phyloP scores from a whole-genome alignment of 495 filamentous ascomycete genomes.

The Aspergillus affinis region DNA sequence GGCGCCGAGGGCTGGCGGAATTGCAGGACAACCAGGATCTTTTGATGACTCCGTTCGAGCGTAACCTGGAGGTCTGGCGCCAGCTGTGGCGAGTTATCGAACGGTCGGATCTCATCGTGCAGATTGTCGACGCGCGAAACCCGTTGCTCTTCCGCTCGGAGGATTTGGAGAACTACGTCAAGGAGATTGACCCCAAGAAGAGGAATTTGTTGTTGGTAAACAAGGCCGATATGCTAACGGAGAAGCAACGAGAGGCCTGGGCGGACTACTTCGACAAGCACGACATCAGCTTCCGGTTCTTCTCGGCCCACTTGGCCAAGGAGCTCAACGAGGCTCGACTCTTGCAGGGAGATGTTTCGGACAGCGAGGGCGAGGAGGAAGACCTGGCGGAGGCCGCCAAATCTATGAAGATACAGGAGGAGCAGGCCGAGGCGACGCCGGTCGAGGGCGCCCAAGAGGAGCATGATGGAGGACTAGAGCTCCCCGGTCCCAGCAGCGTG shows the following conservation, averaged over 20 bases:
- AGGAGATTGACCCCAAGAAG: constrained; percentile 85
- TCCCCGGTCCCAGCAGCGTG: constrained; percentile 27
- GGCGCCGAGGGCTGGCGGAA: constrained; percentile 88
- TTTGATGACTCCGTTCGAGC: constrained; percentile 97
- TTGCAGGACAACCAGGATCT: constrained; percentile 90
- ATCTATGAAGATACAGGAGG: constrained; percentile 43
- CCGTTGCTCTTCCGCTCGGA: constrained; percentile 92
- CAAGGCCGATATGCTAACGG: constrained; percentile 99
- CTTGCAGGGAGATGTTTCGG: constrained; percentile 44
- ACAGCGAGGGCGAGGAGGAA: constrained; percentile 47
- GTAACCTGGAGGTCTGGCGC: constrained; percentile 97
- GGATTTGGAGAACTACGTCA: constrained; percentile 90
- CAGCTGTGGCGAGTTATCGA: constrained; percentile 99
- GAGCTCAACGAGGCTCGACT: constrained; percentile 73
- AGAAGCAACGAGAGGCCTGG: constrained; percentile 81
- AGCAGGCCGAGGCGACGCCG: constrained; percentile 30
- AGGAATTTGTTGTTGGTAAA: constrained; percentile 92
- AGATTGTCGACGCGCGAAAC: constrained; percentile 98
- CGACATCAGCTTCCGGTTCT: constrained; percentile 87
- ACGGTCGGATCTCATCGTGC: constrained; percentile 90
- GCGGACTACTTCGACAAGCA: constrained; percentile 81
- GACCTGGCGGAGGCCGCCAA: constrained; percentile 40
- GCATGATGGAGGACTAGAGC: constrained; percentile 23
- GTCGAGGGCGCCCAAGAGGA: constrained; percentile 16
- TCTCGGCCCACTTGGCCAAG: constrained; percentile 90